Evolutionary conservation across 129 eudicot genomes (phyloP), one percentile per base, ranked within the genome.

Genomic region (Silybum marianum): DNA sequence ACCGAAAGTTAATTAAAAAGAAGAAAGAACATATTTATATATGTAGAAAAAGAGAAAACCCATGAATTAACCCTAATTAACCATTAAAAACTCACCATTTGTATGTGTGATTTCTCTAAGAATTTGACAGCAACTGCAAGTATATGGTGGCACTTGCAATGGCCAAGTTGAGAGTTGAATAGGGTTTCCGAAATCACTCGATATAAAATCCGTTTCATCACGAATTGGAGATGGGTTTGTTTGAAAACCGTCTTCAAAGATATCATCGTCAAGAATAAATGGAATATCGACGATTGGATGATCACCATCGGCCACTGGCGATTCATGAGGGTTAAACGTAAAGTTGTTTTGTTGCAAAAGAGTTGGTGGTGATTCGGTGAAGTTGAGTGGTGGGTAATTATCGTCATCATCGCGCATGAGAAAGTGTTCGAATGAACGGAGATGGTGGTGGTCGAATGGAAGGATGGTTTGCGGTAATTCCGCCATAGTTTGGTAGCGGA

Each of bases 31-130:
- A 58, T 22, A 14, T 9, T 18, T 13, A 21, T 39, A 1, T 6
- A 2, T 16, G 39, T 3, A 3, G 16, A 51, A 68, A 30, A 2
- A n/a, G n/a, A n/a, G n/a, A n/a, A n/a, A n/a, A n/a, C n/a, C n/a
- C n/a, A n/a, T n/a, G n/a, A n/a, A 48, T 38, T 12, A 24, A 21
- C 8, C 14, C 36, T 9, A 24, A 32, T 32, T 26, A 39, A 58
- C 5, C 1, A 24, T 13, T 58, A 30, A 62, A 62, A 44, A 54
- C 75, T 30, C 36, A 93, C 98, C 92, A 16, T 88, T 91, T 40
- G 88, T 83, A 80, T 93, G 98, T 36, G 80, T 73, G 18, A 93
- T 82, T 85, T 93, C 93, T 80, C 98, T 82, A 6, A 93, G 91
- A 11, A 77, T 80, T 79, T 86, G 90, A 79, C 93, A 91, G 34